phyloP scores from a whole-genome alignment of 805 yeast species.

The Grigorovia transvaalensis region DNA sequence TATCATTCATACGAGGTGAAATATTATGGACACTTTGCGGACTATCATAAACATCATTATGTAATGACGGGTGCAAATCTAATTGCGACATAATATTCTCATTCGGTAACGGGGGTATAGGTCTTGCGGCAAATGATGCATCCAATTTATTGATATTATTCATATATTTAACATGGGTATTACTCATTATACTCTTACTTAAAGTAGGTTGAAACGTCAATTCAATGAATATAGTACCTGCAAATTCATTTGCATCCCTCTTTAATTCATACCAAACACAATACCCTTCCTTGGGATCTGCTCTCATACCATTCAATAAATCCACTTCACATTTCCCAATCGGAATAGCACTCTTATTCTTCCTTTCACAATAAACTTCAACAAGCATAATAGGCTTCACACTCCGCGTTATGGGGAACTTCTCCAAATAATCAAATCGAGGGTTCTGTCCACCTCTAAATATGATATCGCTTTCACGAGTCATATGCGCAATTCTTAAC shows the following conservation, averaged over 20 bases:
- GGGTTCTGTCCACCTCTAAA: conserved; percentile 93
- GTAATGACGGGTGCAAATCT: background rate
- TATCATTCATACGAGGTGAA: background rate
- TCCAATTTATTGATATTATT: conserved; percentile 14
- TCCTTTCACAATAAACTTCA: conserved; percentile 61
- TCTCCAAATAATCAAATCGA: conserved; percentile 66
- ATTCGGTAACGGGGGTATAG: conserved; percentile 27
- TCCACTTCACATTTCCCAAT: conserved; percentile 78
- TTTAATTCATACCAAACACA: conserved; percentile 76
- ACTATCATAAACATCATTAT: no score
- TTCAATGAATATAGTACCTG: conserved; percentile 83
- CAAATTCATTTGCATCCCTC: conserved; percentile 52
- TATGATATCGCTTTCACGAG: conserved; percentile 67
- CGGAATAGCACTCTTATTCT: conserved; percentile 76
- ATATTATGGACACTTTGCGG: no score
- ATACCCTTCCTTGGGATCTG: conserved; percentile 60
- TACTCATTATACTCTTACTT: background rate
- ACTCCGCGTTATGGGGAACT: conserved; percentile 56
- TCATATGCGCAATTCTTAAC: conserved; percentile 68
- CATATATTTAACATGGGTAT: conserved; percentile 5
- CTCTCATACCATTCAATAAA: conserved; percentile 58
- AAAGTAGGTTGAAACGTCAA: conserved; percentile 73
- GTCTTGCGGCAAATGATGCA: conserved; percentile 21
- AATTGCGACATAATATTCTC: conserved; percentile 5
- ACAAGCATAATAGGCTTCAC: conserved; percentile 54